Conservation (phyloP, 495 filamentous ascomycete species). For the Talaromyces thailandensis region DNA sequence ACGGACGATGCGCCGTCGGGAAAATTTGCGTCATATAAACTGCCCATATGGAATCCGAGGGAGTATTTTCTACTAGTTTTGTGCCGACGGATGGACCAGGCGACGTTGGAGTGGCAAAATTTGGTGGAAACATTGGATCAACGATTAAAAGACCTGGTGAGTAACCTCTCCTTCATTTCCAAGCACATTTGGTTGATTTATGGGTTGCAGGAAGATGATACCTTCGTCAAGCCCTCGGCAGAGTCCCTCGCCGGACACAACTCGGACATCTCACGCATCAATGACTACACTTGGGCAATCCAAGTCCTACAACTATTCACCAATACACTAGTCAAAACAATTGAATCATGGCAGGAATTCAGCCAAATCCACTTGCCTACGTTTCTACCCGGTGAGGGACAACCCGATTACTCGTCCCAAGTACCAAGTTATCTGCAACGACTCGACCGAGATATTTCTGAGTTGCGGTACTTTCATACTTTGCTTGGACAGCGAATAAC, state of each 20-base stretch:
- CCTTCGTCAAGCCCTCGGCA: constrained; percentile 1
- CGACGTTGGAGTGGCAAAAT: constrained; percentile 2
- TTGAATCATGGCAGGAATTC: constrained; percentile 5
- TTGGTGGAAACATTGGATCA: not conserved
- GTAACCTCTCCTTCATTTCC: too few species aligned
- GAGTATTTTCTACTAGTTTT: constrained; percentile 3
- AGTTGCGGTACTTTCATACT: constrained; percentile 5
- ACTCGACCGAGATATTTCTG: not conserved
- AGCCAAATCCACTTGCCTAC: not conserved
- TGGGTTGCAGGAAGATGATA: not conserved
- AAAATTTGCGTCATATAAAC: not conserved
- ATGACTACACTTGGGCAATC: constrained; percentile 5
- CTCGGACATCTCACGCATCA: not conserved
- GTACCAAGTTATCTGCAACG: constrained; percentile 5
- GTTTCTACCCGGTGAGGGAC: not conserved
- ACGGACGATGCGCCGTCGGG: not conserved
- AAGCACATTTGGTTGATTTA: not conserved
- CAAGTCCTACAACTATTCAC: constrained; percentile 2
- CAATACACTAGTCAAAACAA: not conserved
- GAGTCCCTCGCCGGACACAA: not conserved
- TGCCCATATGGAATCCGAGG: not conserved
- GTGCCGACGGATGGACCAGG: constrained; percentile 2
- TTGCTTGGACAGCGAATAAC: constrained; percentile 3
- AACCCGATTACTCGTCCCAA: not conserved
- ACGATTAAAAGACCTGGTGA: not conserved